Evolutionary conservation across 2,329 filamentous ascomycete genomes (phyloP), one percentile per base, ranked within the genome.

Genomic region (Cytospora schulzeri): DNA sequence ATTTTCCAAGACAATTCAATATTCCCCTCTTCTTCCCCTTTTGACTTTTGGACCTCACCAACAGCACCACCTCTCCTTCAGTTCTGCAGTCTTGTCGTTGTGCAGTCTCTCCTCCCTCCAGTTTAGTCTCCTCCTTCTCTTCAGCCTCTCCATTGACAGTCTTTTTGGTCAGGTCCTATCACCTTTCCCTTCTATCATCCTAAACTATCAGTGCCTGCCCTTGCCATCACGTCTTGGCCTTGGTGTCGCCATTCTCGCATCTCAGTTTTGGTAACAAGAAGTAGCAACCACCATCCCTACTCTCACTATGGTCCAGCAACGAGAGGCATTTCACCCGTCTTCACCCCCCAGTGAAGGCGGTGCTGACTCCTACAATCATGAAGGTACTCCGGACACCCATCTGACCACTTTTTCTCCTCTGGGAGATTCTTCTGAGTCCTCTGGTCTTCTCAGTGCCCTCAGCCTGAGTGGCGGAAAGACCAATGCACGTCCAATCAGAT

Each of bases 331-430:
- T 70, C 78, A 79, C 69, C 76, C 78, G 7, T 74, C 80, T 35
- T 85, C 84, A 3, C 82, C 84, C 53, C 79, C 77, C 64, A 85
- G 84, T 0, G 83, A 83, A 1, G 83, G 81, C 54, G 80, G 77
- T 24, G 80, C 79, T 35, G 84, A 85, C 59, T 88, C 87, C 14
- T 82, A 81, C 71, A 82, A 85, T 33, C 70, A 75, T 54, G 73
- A 76, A 69, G 84, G 82, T 19, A 91, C 89, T 7, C 88, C 88
- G 0, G 86, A 89, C 65, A 89, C 88, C 9, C 84, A 83, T 57
- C 69, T 88, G 51, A 88, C 87, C 6, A 77, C 83, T 7, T 89
- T 90, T 71, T 90, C 88, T 4, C 87, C 88, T 0, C 83, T 86
- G 19, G 85, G 86, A 50, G 75, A 75, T 59, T 80, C 81, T 17